Conservation (phyloP, 2,329 filamentous ascomycete genomes). For the Alternaria tenuissima region DNA sequence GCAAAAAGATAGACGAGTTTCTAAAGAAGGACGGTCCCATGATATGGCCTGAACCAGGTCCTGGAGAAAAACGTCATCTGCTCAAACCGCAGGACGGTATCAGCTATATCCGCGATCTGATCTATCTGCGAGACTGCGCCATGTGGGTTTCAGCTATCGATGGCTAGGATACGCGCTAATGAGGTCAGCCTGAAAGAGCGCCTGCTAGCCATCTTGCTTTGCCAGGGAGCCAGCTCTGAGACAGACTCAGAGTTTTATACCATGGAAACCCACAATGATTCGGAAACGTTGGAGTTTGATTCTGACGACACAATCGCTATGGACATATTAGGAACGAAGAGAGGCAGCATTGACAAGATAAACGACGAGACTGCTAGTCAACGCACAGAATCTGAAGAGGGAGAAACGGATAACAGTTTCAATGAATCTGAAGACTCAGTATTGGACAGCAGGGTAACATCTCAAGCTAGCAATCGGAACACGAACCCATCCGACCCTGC, state of each 20-base stretch:
- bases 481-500: background rate
- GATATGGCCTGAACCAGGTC: slow-evolving; percentile 21
- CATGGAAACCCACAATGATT: no score
- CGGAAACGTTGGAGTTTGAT: background rate
- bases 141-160: slow-evolving; percentile 7
- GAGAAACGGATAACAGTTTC: background rate
- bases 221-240: background rate
- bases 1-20: slow-evolving; percentile 21
- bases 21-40: slow-evolving; percentile 19
- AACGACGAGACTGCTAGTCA: background rate
- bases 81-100: slow-evolving; percentile 12
- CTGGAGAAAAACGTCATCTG: slow-evolving; percentile 18
- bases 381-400: background rate
- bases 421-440: background rate
- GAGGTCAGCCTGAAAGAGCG: slow-evolving; percentile 11
- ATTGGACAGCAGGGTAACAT: background rate
- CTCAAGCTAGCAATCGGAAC: background rate
- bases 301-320: background rate
- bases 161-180: background rate
- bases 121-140: slow-evolving; percentile 20
- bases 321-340: background rate
- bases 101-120: slow-evolving; percentile 15
- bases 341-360: background rate
- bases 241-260: background rate
- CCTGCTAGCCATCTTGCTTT: slow-evolving; percentile 7